Base-by-base conservation (phyloP, 179 eudicot species). In the Silene noctiflora region DNA sequence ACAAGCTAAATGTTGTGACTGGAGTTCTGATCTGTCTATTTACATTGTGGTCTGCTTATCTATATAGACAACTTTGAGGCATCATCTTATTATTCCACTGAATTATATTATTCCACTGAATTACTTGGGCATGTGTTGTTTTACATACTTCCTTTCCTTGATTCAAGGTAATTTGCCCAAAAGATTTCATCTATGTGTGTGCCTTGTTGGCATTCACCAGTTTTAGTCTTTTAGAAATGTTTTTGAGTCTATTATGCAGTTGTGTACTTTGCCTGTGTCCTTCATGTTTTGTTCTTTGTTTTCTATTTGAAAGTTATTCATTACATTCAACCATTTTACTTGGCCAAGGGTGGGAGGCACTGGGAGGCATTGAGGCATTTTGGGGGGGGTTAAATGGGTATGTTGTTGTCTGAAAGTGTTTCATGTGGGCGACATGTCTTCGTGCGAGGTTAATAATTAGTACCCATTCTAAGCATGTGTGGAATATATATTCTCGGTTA, bases 11-110 rank as follows among this genome's bases (percentile, higher is more conserved):
- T 69, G n/a, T 22, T 21, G 58, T 69, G 58, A 7, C 16, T 68
- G 31, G 14, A 67, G 51, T 19, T 75, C 20, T 53, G 72, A 75
- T 67, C 19, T 5, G 33, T 69, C 1, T 46, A 69, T 69, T 69
- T 46, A 69, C 58, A 44, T 21, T 44, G 58, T 22, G 29, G 29
- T 12, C 29, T 67, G 12, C 48, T 6, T 35, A 6, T 17, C 0
- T 17, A 8, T 27, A 69, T 69, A 27, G 24, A 71, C 53, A 33
- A 48, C 21, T 48, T 48, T 71, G 11, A 22, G 60, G 21, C 7
- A 21, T 69, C 48, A 19, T 46, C 29, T 44, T 7, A 44, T 14
- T 51, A 22, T 33, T 51, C 56, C 69, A 31, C 69, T 69, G 29
- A 17, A 0, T 20, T 20, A 24, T 7, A 44, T 14, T 51, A 22